Base-by-base conservation (phyloP, 2,329 filamentous ascomycete genomes). In the Sclerotinia minor region DNA sequence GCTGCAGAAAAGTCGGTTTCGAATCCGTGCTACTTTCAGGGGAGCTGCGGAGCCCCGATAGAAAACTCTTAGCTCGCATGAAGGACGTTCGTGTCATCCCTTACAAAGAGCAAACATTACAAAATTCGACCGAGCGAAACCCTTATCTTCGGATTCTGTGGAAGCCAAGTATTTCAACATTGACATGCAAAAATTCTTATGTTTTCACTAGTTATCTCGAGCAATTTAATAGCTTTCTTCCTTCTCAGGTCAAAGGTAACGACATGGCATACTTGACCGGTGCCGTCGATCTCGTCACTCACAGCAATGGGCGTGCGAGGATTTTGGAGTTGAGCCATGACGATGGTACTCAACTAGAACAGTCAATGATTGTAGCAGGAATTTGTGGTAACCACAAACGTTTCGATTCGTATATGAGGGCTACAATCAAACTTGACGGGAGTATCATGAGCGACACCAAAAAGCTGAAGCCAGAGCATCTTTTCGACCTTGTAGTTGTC, bases 391-490 rank as follows among this genome's bases (percentile, higher is more conserved):
- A 26, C 19, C 52, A 63, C 53, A 57, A 67, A 54, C 64, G 55
- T 38, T 69, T 68, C 24, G 67, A 66, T 17, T 67, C 68, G 24
- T 72, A 71, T 35, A 69, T 65, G 11, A 65, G 38, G 13, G 69
- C 60, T n/a, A 53, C 41, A n/a, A 64, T 72, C 55, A 57, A 24
- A 70, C 65, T 55, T 69, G 72, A 9, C 65, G 49, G 61, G 49
- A 38, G 38, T 13, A 13, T 64, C 8, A 50, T 21, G n/a, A 24
- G n/a, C 49, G 49, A 50, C 49, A 24, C 32, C 24, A 41, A 54
- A 64, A 32, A 35, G 3, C 61, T 64, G 17, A 64, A 55, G 24
- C 29, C 24, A 54, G 61, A 54, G 61, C 47, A 38, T 29, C 29
- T 64, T 64, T 64, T 53, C 19, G n/a, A 64, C 24, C 49, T 64